Percentiles rank a stretch among this genome's conserved stretches.
Conservation (phyloP, 257 asterid species). For the Parsonsia alboflavescens region DNA sequence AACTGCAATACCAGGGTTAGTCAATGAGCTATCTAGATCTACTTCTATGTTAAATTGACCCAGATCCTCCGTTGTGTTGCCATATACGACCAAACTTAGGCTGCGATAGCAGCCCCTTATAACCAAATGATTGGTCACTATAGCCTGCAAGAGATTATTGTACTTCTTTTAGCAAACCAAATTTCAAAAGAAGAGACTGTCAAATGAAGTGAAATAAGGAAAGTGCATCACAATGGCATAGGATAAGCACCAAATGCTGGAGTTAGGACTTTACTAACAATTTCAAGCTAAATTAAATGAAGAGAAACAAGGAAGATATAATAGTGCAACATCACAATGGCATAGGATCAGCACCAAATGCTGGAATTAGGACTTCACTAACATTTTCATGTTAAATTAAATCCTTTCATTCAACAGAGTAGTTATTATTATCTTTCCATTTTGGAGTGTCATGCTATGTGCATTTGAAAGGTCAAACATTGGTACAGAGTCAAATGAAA, state of each 20-base stretch:
- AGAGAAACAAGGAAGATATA: not conserved
- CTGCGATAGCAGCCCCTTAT: constrained; percentile 94
- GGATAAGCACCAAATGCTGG: not conserved
- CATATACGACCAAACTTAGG: constrained; percentile 94
- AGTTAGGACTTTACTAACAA: not conserved
- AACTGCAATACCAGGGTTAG: constrained; percentile 59
- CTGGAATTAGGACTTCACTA: not conserved
- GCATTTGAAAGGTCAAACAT: not conserved
- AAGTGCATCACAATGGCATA: not conserved
- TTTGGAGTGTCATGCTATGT: not conserved
- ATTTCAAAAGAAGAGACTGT: not conserved
- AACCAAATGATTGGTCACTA: constrained; percentile 90
- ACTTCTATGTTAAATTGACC: constrained; percentile 95
- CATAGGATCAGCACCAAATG: not conserved
- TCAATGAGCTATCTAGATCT: constrained; percentile 76
- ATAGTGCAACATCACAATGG: not conserved
- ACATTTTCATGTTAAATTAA: not conserved
- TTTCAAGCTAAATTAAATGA: not conserved
- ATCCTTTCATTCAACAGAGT: not conserved
- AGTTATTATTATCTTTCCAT: not conserved
- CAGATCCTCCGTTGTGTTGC: constrained; percentile 87
- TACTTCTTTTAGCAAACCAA: constrained; percentile 15
- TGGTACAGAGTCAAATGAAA: not conserved
- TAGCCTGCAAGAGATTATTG: constrained; percentile 51
- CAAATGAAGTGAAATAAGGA: not conserved